Evolutionary conservation across 2,329 filamentous ascomycete species (phyloP).

Genomic region (Penicillium sp.): DNA sequence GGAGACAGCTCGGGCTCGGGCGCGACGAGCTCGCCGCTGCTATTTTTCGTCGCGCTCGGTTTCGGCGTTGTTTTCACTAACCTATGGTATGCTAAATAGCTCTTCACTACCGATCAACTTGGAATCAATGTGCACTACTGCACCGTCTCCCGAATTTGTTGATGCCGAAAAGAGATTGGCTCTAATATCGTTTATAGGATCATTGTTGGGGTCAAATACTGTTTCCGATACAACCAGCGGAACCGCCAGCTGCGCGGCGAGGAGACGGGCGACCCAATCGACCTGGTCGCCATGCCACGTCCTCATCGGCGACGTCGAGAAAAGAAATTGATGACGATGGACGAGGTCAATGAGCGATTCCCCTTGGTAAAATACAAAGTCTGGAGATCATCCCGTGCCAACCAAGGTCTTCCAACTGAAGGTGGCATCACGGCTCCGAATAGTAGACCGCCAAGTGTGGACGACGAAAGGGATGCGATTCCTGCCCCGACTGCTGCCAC

Average conservation of each 20-base stretch:
- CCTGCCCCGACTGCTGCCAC: conserved; percentile 28
- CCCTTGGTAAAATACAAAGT: conserved; percentile 95
- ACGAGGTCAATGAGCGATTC: conserved; percentile 97
- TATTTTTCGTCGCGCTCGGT: conserved; percentile 94
- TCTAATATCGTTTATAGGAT: conserved; percentile 67
- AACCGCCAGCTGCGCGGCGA: conserved; percentile 77
- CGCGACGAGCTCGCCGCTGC: conserved; percentile 72
- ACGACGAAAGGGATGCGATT: conserved; percentile 60
- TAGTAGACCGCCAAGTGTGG: conserved; percentile 75
- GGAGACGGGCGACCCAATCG: conserved; percentile 86
- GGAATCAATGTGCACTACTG: neutral
- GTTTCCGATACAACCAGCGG: conserved; percentile 95
- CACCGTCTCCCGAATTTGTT: too few relatives aligned
- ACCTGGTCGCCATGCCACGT: conserved; percentile 80
- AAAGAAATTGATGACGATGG: conserved; percentile 99
- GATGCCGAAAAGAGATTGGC: neutral
- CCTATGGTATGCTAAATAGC: conserved; percentile 74
- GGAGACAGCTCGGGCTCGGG: conserved; percentile 40
- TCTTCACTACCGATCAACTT: neutral
- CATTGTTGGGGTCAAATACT: conserved; percentile 99
- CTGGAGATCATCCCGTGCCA: conserved; percentile 83
- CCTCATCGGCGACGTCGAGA: conserved; percentile 86
- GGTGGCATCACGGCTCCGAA: conserved; percentile 77
- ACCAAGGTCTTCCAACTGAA: conserved; percentile 78
- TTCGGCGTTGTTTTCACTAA: conserved; percentile 99